phyloP scores from a whole-genome alignment of 2,329 filamentous ascomycete species.

The Pseudopyricularia javanii region DNA sequence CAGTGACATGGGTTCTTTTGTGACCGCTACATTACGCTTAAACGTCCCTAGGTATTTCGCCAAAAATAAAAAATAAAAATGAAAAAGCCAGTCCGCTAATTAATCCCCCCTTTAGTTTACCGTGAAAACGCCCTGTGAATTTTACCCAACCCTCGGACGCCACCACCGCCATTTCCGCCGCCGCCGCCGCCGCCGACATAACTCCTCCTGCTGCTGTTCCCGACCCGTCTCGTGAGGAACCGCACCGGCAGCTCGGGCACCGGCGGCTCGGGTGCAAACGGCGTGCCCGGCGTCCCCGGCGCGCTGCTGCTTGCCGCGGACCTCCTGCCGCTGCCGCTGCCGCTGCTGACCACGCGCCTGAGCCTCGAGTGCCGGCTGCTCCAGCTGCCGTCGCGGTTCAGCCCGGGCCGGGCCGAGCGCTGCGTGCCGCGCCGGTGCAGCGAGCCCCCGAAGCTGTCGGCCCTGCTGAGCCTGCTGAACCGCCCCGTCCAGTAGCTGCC shows the following conservation, averaged over 20 bases:
- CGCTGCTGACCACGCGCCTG: not conserved
- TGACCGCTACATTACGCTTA: too few relatives aligned
- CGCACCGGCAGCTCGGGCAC: conserved; percentile 1
- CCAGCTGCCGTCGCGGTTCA: not conserved
- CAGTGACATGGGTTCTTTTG: too few relatives aligned
- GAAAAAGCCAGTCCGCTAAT: too few relatives aligned
- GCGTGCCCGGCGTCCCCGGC: not conserved
- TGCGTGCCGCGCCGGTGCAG: not conserved
- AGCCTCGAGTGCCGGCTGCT: not conserved
- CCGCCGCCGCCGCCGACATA: not conserved
- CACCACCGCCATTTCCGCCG: not conserved
- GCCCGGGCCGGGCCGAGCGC: not conserved
- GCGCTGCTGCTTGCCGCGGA: not conserved
- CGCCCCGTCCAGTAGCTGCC: not conserved
- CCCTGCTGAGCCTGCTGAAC: not conserved
- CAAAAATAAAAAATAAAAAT: too few relatives aligned
- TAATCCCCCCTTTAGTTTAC: too few relatives aligned
- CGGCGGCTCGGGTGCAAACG: not conserved
- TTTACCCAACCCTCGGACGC: too few relatives aligned
- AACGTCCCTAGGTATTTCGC: too few relatives aligned
- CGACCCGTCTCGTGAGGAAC: not conserved
- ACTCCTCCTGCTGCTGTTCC: not conserved
- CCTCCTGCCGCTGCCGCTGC: not conserved
- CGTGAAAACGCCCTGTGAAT: too few relatives aligned
- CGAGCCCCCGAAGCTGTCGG: not conserved